Evolutionary conservation across 2,329 filamentous ascomycete species (phyloP), one percentile per base, ranked within the genome.

Genomic region (Cercospora sesami): DNA sequence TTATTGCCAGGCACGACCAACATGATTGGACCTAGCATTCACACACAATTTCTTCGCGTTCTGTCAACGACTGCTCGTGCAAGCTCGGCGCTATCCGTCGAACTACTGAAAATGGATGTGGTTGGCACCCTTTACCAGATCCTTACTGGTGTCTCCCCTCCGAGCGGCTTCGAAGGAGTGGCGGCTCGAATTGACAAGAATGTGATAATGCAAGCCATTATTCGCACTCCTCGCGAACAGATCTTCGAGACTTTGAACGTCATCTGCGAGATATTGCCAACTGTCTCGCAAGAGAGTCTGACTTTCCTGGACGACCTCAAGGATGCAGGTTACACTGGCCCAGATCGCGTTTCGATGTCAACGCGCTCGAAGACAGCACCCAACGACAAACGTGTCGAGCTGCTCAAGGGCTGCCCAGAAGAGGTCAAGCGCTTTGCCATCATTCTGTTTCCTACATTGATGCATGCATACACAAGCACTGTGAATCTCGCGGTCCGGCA

Each of bases 61-160:
- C 83, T 99, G 65, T 92, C 94, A 5, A 96, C 96, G 73, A 94
- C 92, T 4, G 93, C 94, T 48, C 91, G 92, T 73, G 92, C 93
- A 2, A 98, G 95, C 77, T 93, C 95, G 18, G 87, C 86, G 14
- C 84, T 97, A 23, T 96, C 95, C 4, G 91, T 92, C 2, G 94
- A 97, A 75, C 85, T 99, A 12, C 90, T 99, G 79, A 96, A 94
- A 80, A 92, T 98, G 86, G 94, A 97, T 73, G 91, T 99, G 64
- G 95, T 99, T 28, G 95, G 98, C 80, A 99, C 95, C 0, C 84
- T 99, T 2, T 99, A 98, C 77, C 95, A 99, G 79, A 98, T 99
- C 51, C 82, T 99, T 60, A 98, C 95, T 0, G 95, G 95, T 21
- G 93, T 99, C 2, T 98, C 95, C 0, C 94, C 95, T 1, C 95